Conservation (phyloP, 352 stramenopile species). For the Phytophthora pseudosyringae region DNA sequence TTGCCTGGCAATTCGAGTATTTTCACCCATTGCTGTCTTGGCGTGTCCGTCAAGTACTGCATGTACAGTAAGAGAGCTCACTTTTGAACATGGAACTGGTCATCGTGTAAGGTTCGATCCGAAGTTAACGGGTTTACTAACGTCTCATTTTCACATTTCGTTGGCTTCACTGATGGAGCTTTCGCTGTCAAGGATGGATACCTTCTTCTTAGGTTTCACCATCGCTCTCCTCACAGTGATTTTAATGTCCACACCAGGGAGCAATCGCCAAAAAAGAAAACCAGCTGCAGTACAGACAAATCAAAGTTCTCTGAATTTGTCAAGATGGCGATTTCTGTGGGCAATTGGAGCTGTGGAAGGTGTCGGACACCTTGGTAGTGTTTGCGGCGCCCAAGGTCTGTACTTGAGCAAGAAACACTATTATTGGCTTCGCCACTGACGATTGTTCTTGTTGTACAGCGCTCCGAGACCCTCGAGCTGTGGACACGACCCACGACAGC, state of each 20-base stretch:
- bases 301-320: conserved; percentile 3
- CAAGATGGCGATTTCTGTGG: background rate
- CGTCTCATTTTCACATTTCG: background rate
- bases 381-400: background rate
- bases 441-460: background rate
- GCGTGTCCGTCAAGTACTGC: background rate
- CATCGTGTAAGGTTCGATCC: background rate
- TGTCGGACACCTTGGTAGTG: background rate
- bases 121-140: background rate
- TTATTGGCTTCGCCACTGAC: background rate
- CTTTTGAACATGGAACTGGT: background rate
- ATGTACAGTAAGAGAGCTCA: no score
- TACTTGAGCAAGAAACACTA: background rate
- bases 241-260: background rate
- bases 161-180: background rate
- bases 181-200: conserved; percentile 1
- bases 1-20: no score
- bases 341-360: conserved; percentile 3
- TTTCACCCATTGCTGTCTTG: no score
- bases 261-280: background rate
- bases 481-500: background rate
- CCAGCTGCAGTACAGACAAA: background rate
- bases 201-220: conserved; percentile 6
- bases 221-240: conserved; percentile 1
- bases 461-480: background rate